These are phyloP conservation scores for Fragosphaeria purpurea DNA, from an alignment of 2,329 filamentous ascomycete genomes.

Conservation along the genomic window DNA sequence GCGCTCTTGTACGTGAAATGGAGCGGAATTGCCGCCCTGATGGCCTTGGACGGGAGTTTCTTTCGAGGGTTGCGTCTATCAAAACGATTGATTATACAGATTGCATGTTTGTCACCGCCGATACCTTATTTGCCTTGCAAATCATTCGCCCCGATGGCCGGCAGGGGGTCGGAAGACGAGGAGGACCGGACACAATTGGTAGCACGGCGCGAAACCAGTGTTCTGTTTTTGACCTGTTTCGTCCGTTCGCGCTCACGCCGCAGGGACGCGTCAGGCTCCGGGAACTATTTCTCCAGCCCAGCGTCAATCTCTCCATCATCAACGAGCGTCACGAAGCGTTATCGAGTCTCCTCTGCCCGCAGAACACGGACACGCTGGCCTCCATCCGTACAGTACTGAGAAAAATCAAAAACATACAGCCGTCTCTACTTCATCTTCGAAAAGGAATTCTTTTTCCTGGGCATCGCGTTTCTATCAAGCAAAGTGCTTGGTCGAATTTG, in stretches of 20 bases:
- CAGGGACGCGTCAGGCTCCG: constrained; percentile 68
- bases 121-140: constrained; percentile 74
- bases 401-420: constrained; percentile 66
- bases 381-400: constrained; percentile 52
- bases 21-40: constrained; percentile 43
- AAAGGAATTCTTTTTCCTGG: constrained; percentile 60
- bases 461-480: constrained; percentile 43
- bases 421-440: constrained; percentile 57
- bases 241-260: constrained; percentile 61
- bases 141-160: constrained; percentile 77
- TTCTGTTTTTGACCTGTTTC: constrained; percentile 77
- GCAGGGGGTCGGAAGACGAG: constrained; percentile 59
- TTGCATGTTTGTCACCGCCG: constrained; percentile 68
- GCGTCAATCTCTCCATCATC: constrained; percentile 57
- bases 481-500: constrained; percentile 64
- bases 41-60: constrained; percentile 16
- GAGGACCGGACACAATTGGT: constrained; percentile 48
- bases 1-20: constrained; percentile 74
- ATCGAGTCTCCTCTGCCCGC: constrained; percentile 52
- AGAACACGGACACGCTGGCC: constrained; percentile 50
- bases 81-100: constrained; percentile 63
- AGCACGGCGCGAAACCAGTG: constrained; percentile 60
- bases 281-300: constrained; percentile 75
- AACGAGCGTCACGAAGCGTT: constrained; percentile 62
- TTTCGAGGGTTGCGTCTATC: constrained; percentile 51